These are phyloP conservation scores for Phytophthora capsici DNA, from an alignment of 352 stramenopile species.

Conservation along the genomic window DNA sequence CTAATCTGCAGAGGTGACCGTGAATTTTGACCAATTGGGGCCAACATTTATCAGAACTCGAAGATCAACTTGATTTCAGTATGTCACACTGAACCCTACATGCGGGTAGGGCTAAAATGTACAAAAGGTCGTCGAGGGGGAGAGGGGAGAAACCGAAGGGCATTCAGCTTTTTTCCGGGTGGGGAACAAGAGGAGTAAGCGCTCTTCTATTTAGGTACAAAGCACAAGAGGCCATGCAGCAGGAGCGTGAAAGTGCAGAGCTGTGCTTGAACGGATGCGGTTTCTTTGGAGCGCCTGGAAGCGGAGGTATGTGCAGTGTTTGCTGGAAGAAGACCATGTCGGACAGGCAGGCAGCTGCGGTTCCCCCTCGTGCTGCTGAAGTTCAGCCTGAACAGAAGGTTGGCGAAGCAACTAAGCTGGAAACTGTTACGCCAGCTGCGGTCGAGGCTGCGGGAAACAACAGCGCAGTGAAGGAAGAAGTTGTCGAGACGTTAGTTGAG, in stretches of 20 bases:
- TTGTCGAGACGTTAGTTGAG: constrained; percentile 18
- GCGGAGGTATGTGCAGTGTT: constrained; percentile 82
- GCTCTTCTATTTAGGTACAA: neutral
- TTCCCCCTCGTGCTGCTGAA: constrained; percentile 23
- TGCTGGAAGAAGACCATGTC: constrained; percentile 90
- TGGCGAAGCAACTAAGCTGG: constrained; percentile 13
- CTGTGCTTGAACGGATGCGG: constrained; percentile 79
- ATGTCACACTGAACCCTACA: too few relatives aligned
- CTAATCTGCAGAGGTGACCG: too few relatives aligned
- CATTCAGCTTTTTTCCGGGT: constrained; percentile 75
- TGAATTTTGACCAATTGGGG: constrained; percentile 19
- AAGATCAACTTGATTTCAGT: too few relatives aligned
- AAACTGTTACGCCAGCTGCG: constrained; percentile 1
- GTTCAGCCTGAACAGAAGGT: constrained; percentile 38
- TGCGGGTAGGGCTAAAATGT: too few relatives aligned
- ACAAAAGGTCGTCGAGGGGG: too few relatives aligned
- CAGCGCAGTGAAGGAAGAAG: constrained; percentile 25
- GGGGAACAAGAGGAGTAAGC: constrained; percentile 30
- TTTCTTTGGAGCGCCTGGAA: constrained; percentile 77
- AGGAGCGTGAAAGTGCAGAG: constrained; percentile 79
- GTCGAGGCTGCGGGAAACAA: constrained; percentile 21
- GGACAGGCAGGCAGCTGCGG: constrained; percentile 57
- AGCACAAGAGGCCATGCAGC: constrained; percentile 57
- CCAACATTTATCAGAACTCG: constrained; percentile 20
- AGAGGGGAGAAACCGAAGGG: constrained; percentile 7